These are phyloP conservation scores for Microdochium paspali DNA, from an alignment of 2,329 filamentous ascomycete species.

Conservation along the genomic window DNA sequence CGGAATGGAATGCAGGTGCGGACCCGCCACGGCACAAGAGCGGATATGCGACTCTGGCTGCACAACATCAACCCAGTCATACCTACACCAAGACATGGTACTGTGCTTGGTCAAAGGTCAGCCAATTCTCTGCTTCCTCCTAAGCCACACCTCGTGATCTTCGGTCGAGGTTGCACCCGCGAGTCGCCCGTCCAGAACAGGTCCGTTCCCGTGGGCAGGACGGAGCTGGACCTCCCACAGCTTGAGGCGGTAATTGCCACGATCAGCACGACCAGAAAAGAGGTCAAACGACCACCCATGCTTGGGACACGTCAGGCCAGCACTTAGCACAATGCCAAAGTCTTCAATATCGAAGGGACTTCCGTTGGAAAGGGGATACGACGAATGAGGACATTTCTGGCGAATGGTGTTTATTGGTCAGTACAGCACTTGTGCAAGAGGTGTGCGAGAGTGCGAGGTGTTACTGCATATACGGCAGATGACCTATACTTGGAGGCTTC, in stretches of 20 bases:
- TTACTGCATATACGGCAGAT: too few species aligned
- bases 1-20: too few species aligned
- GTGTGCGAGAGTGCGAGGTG: not conserved
- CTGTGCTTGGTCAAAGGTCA: too few species aligned
- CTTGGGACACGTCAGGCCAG: conserved; percentile 57
- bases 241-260: conserved; percentile 50
- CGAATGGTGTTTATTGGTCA: conserved; percentile 6
- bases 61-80: too few species aligned
- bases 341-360: conserved; percentile 63
- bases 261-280: conserved; percentile 51
- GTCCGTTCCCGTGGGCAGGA: conserved; percentile 3
- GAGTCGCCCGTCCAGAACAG: not conserved
- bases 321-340: conserved; percentile 54
- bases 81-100: too few species aligned
- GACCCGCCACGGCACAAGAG: too few species aligned
- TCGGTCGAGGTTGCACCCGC: not conserved
- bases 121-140: conserved; percentile 21
- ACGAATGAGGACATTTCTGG: conserved; percentile 58
- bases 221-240: conserved; percentile 56
- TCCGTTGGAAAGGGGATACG: conserved; percentile 55
- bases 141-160: conserved; percentile 17
- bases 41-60: too few species aligned
- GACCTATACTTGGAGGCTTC: not conserved
- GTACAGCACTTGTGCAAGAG: not conserved
- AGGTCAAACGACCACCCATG: conserved; percentile 66